Evolutionary conservation across 306 rosid species (phyloP).

Genomic region (Gastrolobium bilobum): DNA sequence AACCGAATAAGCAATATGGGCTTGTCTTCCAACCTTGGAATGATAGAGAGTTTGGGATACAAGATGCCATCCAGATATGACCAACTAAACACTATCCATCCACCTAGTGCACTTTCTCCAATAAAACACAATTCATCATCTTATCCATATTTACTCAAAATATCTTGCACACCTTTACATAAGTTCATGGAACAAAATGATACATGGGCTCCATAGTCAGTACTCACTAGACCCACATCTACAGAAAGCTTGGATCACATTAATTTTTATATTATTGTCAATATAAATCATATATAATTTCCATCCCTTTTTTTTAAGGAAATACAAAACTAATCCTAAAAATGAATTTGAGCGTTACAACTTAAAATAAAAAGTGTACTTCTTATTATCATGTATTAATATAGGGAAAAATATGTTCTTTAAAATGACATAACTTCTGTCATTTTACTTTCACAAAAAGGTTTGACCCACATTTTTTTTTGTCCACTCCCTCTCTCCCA

Average conservation of each 20-base stretch:
- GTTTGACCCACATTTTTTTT: too few relatives aligned
- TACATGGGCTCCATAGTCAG: constrained; percentile 5
- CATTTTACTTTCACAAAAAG: too few relatives aligned
- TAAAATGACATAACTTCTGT: too few relatives aligned
- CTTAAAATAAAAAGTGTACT: too few relatives aligned
- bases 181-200: background rate
- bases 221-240: constrained; percentile 24
- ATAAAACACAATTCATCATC: constrained; percentile 37
- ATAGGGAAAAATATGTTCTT: too few relatives aligned
- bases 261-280: background rate
- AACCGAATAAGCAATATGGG: constrained; percentile 72
- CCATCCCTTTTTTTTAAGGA: background rate
- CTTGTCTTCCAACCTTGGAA: constrained; percentile 53
- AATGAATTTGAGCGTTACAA: background rate
- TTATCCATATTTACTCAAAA: constrained; percentile 52
- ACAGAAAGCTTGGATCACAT: constrained; percentile 1
- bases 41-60: constrained; percentile 56
- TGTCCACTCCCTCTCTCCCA: too few relatives aligned
- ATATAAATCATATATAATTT: background rate
- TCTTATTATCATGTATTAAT: background rate
- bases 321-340: background rate
- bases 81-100: constrained; percentile 24
- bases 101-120: constrained; percentile 25
- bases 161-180: constrained; percentile 36
- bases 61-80: constrained; percentile 64